phyloP scores from a whole-genome alignment of 140 eudicot genomes.

The Anethum foeniculum region DNA sequence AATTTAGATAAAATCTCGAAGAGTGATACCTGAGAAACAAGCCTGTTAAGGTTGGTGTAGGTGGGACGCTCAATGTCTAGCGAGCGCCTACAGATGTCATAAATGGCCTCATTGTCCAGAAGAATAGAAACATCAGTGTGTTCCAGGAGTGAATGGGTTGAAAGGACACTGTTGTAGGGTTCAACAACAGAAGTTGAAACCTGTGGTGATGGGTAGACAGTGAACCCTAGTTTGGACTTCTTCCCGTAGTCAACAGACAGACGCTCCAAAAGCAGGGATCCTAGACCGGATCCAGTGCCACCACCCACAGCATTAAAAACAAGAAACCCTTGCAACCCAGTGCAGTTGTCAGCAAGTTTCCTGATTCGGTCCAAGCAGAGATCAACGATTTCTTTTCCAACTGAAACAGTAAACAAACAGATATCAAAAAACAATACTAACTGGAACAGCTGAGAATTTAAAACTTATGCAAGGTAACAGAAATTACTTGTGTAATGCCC shows the following conservation, averaged over 20 bases:
- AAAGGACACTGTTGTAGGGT: conserved; percentile 12
- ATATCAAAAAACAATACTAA: background rate
- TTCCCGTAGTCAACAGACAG: conserved; percentile 9
- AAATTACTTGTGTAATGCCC: conserved; percentile 68
- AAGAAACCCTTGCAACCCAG: conserved; percentile 12
- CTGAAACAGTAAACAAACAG: background rate
- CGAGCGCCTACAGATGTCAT: conserved; percentile 11
- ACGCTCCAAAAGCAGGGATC: conserved; percentile 11
- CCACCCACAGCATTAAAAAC: conserved; percentile 13
- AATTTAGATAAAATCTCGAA: background rate
- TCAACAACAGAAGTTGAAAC: conserved; percentile 14
- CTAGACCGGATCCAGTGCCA: conserved; percentile 11
- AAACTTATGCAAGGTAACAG: background rate
- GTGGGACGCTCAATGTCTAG: conserved; percentile 14
- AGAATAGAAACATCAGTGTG: conserved; percentile 11
- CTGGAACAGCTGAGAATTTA: background rate
- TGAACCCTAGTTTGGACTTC: conserved; percentile 8
- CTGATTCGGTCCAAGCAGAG: conserved; percentile 14
- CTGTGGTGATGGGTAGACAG: conserved; percentile 14
- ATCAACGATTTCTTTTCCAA: conserved; percentile 12
- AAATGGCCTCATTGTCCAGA: conserved; percentile 10
- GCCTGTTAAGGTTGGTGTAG: conserved; percentile 14
- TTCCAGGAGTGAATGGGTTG: conserved; percentile 14
- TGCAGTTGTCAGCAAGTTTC: conserved; percentile 11
- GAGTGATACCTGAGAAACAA: conserved; percentile 9